Evolutionary conservation across 2,329 filamentous ascomycete genomes (phyloP).

Genomic region (Pseudopithomyces chartarum): DNA sequence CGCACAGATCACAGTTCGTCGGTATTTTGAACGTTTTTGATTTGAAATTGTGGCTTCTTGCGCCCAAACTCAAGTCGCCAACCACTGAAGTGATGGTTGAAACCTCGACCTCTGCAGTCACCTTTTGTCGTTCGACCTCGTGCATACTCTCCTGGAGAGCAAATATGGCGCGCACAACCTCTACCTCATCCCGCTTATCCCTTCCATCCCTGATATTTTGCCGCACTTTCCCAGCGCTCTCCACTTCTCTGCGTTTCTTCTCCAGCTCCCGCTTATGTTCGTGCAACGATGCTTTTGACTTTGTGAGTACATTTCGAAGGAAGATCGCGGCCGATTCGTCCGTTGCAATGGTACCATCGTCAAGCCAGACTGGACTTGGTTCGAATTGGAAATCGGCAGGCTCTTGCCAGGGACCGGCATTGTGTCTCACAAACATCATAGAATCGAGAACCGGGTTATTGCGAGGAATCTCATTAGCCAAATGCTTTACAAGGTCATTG

Average conservation of each 20-base stretch:
- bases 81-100: constrained; percentile 89
- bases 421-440: constrained; percentile 97
- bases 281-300: constrained; percentile 82
- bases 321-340: constrained; percentile 90
- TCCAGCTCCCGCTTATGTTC: constrained; percentile 84
- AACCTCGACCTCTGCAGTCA: constrained; percentile 91
- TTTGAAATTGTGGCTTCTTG: constrained; percentile 96
- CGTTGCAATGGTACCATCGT: constrained; percentile 83
- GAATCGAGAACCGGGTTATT: constrained; percentile 91
- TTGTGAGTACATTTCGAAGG: constrained; percentile 86
- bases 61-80: constrained; percentile 89
- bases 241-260: constrained; percentile 83
- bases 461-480: constrained; percentile 80
- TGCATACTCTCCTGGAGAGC: constrained; percentile 83
- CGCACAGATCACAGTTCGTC: constrained; percentile 96
- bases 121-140: constrained; percentile 77
- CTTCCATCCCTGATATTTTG: constrained; percentile 79
- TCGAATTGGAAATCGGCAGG: constrained; percentile 86
- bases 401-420: constrained; percentile 80
- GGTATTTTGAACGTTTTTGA: constrained; percentile 99
- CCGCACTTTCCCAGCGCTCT: constrained; percentile 73
- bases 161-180: constrained; percentile 83
- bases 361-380: constrained; percentile 95
- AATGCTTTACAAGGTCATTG: constrained; percentile 70
- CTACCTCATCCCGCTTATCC: constrained; percentile 87